These are phyloP conservation scores for Lenwebbia sp. DNA, from an alignment of 345 rosid genomes.

Conservation along the genomic window DNA sequence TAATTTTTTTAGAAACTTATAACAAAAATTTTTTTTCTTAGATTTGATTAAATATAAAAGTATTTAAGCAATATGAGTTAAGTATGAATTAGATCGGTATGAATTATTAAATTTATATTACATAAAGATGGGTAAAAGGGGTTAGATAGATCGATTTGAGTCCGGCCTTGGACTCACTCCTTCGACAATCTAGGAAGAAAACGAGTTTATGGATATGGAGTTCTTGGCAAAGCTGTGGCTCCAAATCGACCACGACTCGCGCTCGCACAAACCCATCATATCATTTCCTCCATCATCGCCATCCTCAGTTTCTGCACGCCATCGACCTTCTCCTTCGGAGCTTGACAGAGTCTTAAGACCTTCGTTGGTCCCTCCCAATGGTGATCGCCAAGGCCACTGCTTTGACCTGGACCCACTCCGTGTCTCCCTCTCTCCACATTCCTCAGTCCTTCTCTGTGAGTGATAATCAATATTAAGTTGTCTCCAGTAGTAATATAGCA, in stretches of 20 bases:
- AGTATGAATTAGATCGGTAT: no score
- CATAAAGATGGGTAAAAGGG: no score
- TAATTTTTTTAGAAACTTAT: no score
- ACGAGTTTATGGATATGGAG: background rate
- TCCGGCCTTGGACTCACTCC: no score
- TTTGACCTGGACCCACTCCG: slow-evolving; percentile 44
- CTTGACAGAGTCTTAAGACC: background rate
- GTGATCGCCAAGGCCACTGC: slow-evolving; percentile 27
- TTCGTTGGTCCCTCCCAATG: slow-evolving; percentile 15
- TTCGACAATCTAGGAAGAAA: background rate
- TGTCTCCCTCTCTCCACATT: slow-evolving; percentile 27
- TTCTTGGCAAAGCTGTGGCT: slow-evolving; percentile 28
- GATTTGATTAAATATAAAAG: no score
- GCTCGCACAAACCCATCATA: background rate
- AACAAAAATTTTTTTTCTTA: no score
- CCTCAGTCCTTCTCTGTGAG: background rate
- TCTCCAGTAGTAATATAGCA: background rate
- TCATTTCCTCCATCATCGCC: background rate
- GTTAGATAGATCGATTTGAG: no score
- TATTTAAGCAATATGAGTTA: no score
- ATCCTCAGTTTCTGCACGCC: background rate
- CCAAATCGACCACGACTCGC: slow-evolving; percentile 25
- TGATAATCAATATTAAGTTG: background rate
- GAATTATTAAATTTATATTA: no score
- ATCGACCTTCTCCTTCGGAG: background rate